These are phyloP conservation scores for Teratosphaeria pseudoeucalypti DNA, from an alignment of 2,329 filamentous ascomycete genomes.

Conservation along the genomic window DNA sequence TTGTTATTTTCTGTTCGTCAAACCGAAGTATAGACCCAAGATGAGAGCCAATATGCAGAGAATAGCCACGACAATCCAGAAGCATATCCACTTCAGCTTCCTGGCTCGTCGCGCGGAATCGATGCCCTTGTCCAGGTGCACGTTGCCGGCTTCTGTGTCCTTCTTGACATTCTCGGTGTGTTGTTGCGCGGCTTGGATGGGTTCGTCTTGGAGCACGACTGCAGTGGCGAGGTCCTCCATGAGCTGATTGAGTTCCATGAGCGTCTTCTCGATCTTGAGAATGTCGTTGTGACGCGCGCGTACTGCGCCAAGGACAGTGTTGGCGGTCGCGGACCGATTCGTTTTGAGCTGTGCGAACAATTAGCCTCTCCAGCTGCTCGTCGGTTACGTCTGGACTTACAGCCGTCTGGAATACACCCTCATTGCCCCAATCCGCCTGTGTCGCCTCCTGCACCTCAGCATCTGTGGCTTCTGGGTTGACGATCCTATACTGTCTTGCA, in stretches of 20 bases:
- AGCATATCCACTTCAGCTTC: constrained; percentile 75
- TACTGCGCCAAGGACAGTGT: constrained; percentile 64
- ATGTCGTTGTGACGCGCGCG: constrained; percentile 76
- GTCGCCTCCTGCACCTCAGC: constrained; percentile 59
- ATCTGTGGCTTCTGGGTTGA: constrained; percentile 59
- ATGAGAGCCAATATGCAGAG: constrained; percentile 40
- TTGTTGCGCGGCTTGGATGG: constrained; percentile 51
- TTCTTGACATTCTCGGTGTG: constrained; percentile 56
- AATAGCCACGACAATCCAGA: constrained; percentile 45
- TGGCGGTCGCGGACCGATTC: constrained; percentile 64
- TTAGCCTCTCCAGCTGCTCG: background rate
- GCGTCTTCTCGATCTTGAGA: constrained; percentile 65
- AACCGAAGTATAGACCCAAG: constrained; percentile 39
- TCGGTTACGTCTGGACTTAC: constrained; percentile 41
- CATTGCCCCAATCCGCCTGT: constrained; percentile 62
- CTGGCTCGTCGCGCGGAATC: constrained; percentile 55
- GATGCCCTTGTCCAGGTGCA: constrained; percentile 58
- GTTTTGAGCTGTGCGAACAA: constrained; percentile 50
- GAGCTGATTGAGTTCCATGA: constrained; percentile 57
- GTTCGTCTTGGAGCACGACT: constrained; percentile 60
- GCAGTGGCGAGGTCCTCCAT: constrained; percentile 67
- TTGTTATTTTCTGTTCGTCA: constrained; percentile 7
- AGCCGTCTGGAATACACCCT: constrained; percentile 73
- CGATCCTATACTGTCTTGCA: constrained; percentile 68
- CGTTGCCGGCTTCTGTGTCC: constrained; percentile 59